A percentile compares a stretch with the other conserved stretches of the same genome.
Conservation (phyloP, 371 early-diverging fungal genomes). For the Coemansia sp. region DNA sequence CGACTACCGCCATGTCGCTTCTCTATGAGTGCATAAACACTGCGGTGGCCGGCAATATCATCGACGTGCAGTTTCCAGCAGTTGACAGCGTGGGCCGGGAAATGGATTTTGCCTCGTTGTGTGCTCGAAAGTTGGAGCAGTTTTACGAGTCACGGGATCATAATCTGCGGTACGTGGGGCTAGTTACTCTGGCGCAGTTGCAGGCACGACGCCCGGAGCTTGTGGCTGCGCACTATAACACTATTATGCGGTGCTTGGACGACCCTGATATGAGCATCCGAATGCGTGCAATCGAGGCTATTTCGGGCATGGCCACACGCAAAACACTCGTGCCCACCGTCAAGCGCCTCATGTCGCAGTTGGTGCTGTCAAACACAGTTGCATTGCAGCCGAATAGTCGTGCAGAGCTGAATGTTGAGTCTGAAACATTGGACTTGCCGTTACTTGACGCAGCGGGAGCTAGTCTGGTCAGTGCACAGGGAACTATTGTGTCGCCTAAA, state of each 20-base stretch:
- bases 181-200: slow-evolving; percentile 80
- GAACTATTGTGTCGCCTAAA: slow-evolving; percentile 10
- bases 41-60: slow-evolving; percentile 85
- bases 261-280: slow-evolving; percentile 91
- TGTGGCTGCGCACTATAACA: slow-evolving; percentile 79
- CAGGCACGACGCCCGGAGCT: slow-evolving; percentile 78
- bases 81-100: slow-evolving; percentile 44
- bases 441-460: slow-evolving; percentile 12
- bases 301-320: slow-evolving; percentile 80
- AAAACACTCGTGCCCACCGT: slow-evolving; percentile 79
- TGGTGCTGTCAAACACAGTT: slow-evolving; percentile 54
- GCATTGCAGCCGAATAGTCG: slow-evolving; percentile 18
- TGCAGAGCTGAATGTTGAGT: neutral
- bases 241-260: slow-evolving; percentile 85
- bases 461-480: slow-evolving; percentile 34
- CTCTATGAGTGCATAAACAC: slow-evolving; percentile 95
- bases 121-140: slow-evolving; percentile 78
- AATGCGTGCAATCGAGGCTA: slow-evolving; percentile 80
- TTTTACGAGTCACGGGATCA: slow-evolving; percentile 90
- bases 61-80: slow-evolving; percentile 57
- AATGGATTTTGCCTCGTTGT: slow-evolving; percentile 74
- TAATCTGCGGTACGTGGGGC: slow-evolving; percentile 89
- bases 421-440: neutral
- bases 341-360: slow-evolving; percentile 76
- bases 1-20: slow-evolving; percentile 89